Evolutionary conservation across 2,329 filamentous ascomycete genomes (phyloP).

Genomic region (Neodidymelliopsis sp.): DNA sequence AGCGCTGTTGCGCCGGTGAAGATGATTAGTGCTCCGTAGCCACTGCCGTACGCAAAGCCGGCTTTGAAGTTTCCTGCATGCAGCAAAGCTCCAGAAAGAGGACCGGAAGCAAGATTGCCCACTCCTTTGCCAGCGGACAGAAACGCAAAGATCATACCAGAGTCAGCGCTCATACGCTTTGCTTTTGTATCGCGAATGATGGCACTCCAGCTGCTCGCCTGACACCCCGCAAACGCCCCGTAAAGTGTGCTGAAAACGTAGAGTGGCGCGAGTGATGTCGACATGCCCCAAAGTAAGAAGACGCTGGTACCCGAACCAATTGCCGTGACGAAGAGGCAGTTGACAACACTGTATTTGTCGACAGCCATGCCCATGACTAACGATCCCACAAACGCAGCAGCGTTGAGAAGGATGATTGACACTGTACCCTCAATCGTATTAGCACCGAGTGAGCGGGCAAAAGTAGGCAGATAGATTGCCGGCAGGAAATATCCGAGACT

Average conservation of each 20-base stretch:
- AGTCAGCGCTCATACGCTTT: conserved; percentile 50
- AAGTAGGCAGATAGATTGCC: conserved; percentile 53
- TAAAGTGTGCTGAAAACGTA: conserved; percentile 55
- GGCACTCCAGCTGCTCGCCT: conserved; percentile 53
- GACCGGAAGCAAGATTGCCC: conserved; percentile 60
- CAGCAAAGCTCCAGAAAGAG: conserved; percentile 58
- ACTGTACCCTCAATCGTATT: conserved; percentile 46
- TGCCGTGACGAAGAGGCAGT: conserved; percentile 48
- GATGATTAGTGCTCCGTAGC: conserved; percentile 52
- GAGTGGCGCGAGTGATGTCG: conserved; percentile 50
- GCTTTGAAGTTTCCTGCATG: conserved; percentile 47
- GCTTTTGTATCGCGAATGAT: conserved; percentile 54
- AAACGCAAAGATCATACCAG: conserved; percentile 58
- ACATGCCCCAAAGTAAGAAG: conserved; percentile 57
- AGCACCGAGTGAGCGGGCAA: conserved; percentile 49
- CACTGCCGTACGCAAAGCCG: conserved; percentile 52
- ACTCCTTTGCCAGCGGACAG: conserved; percentile 60
- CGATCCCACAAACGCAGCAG: conserved; percentile 47
- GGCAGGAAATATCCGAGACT: conserved; percentile 56
- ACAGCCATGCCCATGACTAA: conserved; percentile 50
- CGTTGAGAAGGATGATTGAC: conserved; percentile 52
- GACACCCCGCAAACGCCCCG: conserved; percentile 52
- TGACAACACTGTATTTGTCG: conserved; percentile 51
- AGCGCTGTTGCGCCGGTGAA: conserved; percentile 53
- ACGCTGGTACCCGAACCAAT: conserved; percentile 46